Evolutionary conservation across 305 asterid genomes (phyloP), one percentile per base, ranked within the genome.

Genomic region (Solanum aculeatissimum): DNA sequence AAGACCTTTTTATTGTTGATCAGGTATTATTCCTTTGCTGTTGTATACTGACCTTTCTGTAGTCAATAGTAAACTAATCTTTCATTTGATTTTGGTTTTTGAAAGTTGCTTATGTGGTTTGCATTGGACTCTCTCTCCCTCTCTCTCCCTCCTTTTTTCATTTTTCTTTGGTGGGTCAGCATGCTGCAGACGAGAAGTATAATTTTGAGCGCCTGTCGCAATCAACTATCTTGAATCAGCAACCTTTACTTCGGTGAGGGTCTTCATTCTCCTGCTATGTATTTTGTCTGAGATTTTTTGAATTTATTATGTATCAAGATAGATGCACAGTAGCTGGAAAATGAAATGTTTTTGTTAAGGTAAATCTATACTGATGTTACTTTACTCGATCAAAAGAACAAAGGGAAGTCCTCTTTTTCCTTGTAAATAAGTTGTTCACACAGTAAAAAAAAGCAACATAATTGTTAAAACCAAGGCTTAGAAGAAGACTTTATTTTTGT

Each of bases 101-200:
- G 29, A 57, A 62, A 74, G 81, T 81, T 75, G 10, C 25, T 53
- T 83, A 57, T 74, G 60, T 62, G 83, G 85, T 51, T 49, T 78
- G 38, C 66, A 14, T 81, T 79, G 82, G 53, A 69, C 45, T 19
- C 58, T 83, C 42, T 25, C 38, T 35, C 38, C 80, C 57, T 21
- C 79, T 82, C 71, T 72, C 47, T 79, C 42, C 15, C 66, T 32
- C 19, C 72, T 18, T n/a, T 68, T 65, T 29, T 25, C 54, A 25
- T 47, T 49, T 49, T 77, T 32, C 65, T 51, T 77, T 77, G 82
- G 47, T 77, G 51, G 82, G 81, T 83, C 95, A 97, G 99, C 99
- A 97, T 90, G 99, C 99, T 72, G 98, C 99, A 88, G 99, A 97
- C 86, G 99, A 97, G 93, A 97, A 97, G 85, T 93, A 93, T 88